Base-by-base conservation (phyloP, 1,284 basidiomycete genomes). In the Golubevia pallescens region DNA sequence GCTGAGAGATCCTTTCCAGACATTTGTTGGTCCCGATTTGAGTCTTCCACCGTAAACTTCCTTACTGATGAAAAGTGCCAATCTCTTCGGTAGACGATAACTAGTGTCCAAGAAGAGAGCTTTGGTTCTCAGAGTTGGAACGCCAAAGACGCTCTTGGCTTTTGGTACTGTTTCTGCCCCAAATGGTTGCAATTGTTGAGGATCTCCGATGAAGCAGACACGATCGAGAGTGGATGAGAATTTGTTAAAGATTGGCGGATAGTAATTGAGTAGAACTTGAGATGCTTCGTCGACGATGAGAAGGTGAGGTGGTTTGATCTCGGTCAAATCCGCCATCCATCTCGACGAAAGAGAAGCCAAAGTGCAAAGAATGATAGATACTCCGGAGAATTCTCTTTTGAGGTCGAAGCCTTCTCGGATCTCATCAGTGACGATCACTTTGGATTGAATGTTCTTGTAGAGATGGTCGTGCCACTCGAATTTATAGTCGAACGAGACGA, bases 271-370 rank as follows among this genome's bases (percentile, higher is more conserved):
- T 19, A 57, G 38, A 28, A 66, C 19, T 38, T 66, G 65, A 28
- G 60, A 63, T 5, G 65, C 65, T 54, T 66, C 65, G 48, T 66
- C 65, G 61, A 66, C 65, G 21, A 66, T 13, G 3, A 66, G 56
- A 14, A 61, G 32, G 16, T 51, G 28, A 38, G 58, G 38, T 3
- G 65, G 65, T 16, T 60, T 58, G 7, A 65, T 10, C 6, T 13
- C 19, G 61, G 58, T 19, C 16, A 19, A 23, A 7, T 23, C 20
- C 14, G 28, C 28, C 28, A 13, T 6, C 8, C 32, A 7, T 6
- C 5, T 16, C 8, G 42, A 21, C n/a, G 21, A 21, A 8, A 57
- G 60, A 28, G n/a, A 23, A 7, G 65, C 62, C 3, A 66, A 14
- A 38, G 32, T 51, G 19, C 42, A 28, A 38, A 66, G 20, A 19